phyloP scores from a whole-genome alignment of 306 rosid species.

The Begonia loranthoides region DNA sequence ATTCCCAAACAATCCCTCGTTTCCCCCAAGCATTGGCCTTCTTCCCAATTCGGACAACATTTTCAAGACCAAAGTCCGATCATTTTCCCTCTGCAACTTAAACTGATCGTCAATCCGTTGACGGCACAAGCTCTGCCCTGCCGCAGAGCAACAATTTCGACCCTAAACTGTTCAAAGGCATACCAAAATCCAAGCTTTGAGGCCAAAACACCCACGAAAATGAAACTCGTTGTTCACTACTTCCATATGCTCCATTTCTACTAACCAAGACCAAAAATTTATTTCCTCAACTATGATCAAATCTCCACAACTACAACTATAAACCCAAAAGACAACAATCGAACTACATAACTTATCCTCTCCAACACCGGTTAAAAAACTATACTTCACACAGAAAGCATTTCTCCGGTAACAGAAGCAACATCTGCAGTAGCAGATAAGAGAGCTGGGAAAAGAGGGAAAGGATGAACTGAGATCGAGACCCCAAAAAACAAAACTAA shows the following conservation, averaged over 20 bases:
- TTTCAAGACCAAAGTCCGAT: too few species aligned
- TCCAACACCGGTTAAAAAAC: not conserved
- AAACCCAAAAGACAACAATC: conserved; percentile 7
- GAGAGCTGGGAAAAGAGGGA: not conserved
- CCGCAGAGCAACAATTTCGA: conserved; percentile 2
- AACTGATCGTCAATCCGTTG: too few species aligned
- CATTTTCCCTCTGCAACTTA: too few species aligned
- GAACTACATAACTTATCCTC: not conserved
- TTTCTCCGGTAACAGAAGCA: not conserved
- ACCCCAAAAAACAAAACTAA: too few species aligned
- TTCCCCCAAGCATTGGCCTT: conserved; percentile 59
- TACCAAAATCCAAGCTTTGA: conserved; percentile 22
- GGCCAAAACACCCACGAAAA: not conserved
- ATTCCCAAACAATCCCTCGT: conserved; percentile 77
- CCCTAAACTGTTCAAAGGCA: too few species aligned
- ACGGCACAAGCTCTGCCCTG: conserved; percentile 9
- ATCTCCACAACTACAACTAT: conserved; percentile 5
- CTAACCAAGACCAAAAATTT: conserved; percentile 22
- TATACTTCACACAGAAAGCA: too few species aligned
- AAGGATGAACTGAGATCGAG: conserved; percentile 5
- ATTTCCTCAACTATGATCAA: not conserved
- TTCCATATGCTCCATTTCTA: conserved; percentile 13
- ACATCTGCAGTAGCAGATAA: not conserved
- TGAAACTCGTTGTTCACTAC: conserved; percentile 23
- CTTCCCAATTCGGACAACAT: not conserved